Evolutionary conservation across 495 filamentous ascomycete species (phyloP).

Genomic region (Penicillium arizonense): DNA sequence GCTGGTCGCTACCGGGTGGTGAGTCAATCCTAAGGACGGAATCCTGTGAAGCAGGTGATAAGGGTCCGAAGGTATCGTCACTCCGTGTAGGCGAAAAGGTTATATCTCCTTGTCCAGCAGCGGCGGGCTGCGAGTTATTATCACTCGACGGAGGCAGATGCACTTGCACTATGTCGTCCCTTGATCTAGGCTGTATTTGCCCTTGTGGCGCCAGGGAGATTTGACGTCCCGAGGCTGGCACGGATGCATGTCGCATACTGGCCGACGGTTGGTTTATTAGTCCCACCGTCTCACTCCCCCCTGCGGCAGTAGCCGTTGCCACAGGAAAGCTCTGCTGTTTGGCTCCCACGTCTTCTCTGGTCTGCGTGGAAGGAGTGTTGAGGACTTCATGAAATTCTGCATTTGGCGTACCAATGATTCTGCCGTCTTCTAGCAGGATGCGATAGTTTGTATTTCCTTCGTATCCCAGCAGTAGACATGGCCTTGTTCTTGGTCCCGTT

Average conservation of each 20-base stretch:
- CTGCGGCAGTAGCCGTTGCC: constrained; percentile 17
- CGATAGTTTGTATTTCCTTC: constrained; percentile 23
- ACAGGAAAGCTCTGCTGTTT: constrained; percentile 8
- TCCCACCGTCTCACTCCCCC: no score
- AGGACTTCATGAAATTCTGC: constrained; percentile 18
- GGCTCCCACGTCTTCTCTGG: constrained; percentile 16
- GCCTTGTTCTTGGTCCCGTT: no score
- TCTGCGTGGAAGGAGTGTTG: constrained; percentile 19
- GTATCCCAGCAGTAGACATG: no score
- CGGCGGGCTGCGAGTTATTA: no score
- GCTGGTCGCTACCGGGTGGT: no score
- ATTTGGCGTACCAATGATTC: constrained; percentile 18
- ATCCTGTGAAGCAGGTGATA: no score
- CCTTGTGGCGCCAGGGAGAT: no score
- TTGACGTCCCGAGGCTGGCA: constrained; percentile 11
- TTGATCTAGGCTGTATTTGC: constrained; percentile 9
- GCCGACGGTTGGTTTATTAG: constrained; percentile 12
- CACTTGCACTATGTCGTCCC: constrained; percentile 4
- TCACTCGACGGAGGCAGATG: constrained; percentile 2
- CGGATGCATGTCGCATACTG: constrained; percentile 8
- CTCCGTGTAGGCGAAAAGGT: no score
- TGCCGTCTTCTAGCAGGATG: constrained; percentile 23
- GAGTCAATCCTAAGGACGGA: no score
- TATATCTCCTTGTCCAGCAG: no score
- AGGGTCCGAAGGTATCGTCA: no score